phyloP scores from a whole-genome alignment of 83 land plant species.

The Isoetes engelmannii region DNA sequence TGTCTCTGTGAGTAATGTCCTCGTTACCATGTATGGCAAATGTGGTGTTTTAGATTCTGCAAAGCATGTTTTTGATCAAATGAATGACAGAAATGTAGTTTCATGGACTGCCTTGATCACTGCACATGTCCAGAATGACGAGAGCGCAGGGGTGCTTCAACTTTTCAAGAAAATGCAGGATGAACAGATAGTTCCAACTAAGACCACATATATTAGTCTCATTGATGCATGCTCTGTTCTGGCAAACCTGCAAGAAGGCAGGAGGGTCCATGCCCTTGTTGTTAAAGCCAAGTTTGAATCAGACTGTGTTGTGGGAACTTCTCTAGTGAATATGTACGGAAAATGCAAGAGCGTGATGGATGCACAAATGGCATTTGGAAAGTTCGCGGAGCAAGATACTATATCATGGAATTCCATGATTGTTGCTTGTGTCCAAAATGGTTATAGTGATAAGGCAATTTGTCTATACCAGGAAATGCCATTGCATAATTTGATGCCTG shows the following conservation, averaged over 20 bases:
- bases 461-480: constrained; percentile 19
- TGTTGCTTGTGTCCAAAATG: constrained; percentile 30
- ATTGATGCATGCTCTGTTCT: neutral
- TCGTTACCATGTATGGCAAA: neutral
- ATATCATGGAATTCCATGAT: constrained; percentile 39
- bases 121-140: neutral
- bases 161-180: neutral
- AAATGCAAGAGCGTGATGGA: too few relatives aligned
- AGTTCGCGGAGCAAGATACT: neutral
- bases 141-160: neutral
- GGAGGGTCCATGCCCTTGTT: too few relatives aligned
- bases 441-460: constrained; percentile 25
- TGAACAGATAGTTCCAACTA: neutral
- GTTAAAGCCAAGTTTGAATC: too few relatives aligned
- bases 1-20: neutral
- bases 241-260: too few relatives aligned
- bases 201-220: neutral
- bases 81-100: neutral
- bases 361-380: too few relatives aligned
- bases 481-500: constrained; percentile 19
- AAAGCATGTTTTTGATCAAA: neutral
- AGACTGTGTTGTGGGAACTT: too few relatives aligned
- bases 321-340: too few relatives aligned
- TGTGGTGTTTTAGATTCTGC: neutral
- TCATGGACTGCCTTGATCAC: constrained; percentile 5